Evolutionary conservation across 352 stramenopile species (phyloP), one percentile per base, ranked within the genome.

Genomic region (Globisporangium orthogonon): DNA sequence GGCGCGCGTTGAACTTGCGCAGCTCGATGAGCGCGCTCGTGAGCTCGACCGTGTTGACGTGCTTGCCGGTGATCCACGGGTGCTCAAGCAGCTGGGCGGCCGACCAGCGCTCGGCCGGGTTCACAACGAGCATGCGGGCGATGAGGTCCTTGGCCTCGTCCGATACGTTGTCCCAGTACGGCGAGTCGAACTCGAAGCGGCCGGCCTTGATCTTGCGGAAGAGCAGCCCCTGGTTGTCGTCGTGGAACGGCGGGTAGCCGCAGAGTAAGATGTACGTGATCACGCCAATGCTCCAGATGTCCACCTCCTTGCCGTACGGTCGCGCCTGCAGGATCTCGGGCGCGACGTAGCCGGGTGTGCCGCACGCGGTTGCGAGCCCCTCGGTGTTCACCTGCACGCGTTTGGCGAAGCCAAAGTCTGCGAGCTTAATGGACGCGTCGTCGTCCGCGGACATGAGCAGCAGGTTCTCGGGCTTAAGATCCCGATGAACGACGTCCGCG

Each of bases 391-490:
- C 68, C 14, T 74, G 58, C 2, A 92, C 73, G 56, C 83, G 83
- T 62, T 91, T 95, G 43, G 81, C 82, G 35, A 93, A 91, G 3
- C 85, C 83, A 67, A 93, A 95, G 62, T 92, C 83, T 0, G 80
- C 80, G 18, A 93, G 62, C 52, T 93, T 93, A 58, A 95, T 95
- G 58, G 87, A 77, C 1, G 81, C 83, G 56, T 89, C 81, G 45
- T 92, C 83, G 1, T 82, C 68, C 65, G 65, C 73, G 58, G 59
- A 94, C 50, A 66, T 86, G 59, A 87, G 76, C 48, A 99, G 73
- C 52, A 99, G 67, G 69, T 98, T 99, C 74, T 98, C 95, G 0
- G 96, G 94, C 63, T 99, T 99, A 18, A 99, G 79, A 63, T 99
- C 96, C 18, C 93, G 81, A 63, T 98, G 92, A 7, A 95, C 93